Evolutionary conservation across 2,329 filamentous ascomycete species (phyloP), one percentile per base, ranked within the genome.

Genomic region (Alternaria brassicae): DNA sequence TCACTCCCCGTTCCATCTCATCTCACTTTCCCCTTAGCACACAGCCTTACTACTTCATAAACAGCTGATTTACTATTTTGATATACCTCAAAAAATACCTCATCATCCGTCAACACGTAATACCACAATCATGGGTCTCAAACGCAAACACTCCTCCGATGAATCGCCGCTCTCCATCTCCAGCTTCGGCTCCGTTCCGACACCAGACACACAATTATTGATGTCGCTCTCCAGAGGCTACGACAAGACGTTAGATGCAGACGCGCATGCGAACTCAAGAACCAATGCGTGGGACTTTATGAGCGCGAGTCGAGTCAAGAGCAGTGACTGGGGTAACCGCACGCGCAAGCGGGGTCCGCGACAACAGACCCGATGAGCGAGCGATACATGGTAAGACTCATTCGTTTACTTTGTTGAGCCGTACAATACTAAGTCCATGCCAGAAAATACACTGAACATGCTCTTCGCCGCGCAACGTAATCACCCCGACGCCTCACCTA

Each of bases 301-400:
- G 6, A 67, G 66, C 21, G 65, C 66, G 7, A 65, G 65, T n/a
- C 66, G 73, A 23, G 61, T 71, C 32, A 72, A 75, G 50, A 53
- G 53, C 36, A 71, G 71, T 17, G 68, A 87, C 65, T 80, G 87
- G 42, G 81, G 84, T 65, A 82, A 81, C 61, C 82, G 86, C 17
- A 89, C 86, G 56, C 80, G 83, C 59, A 89, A 89, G 74, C 77
- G 86, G 86, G 32, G 81, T 84, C 63, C 80, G 86, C 58, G 82
- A 88, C 71, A 83, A 84, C 67, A 80, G 86, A 42, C 86, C 86
- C 0, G 81, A 86, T 53, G 85, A 87, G 54, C 77, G 81, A 53
- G 73, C 79, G 15, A 81, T 88, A 56, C 83, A 86, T 70, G 81
- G 86, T 87, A 76, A 27, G 64, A 25, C 37, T 15, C 19, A 5